Evolutionary conservation across 2,329 filamentous ascomycete species (phyloP), one percentile per base, ranked within the genome.

Genomic region (Zarea fungicola): DNA sequence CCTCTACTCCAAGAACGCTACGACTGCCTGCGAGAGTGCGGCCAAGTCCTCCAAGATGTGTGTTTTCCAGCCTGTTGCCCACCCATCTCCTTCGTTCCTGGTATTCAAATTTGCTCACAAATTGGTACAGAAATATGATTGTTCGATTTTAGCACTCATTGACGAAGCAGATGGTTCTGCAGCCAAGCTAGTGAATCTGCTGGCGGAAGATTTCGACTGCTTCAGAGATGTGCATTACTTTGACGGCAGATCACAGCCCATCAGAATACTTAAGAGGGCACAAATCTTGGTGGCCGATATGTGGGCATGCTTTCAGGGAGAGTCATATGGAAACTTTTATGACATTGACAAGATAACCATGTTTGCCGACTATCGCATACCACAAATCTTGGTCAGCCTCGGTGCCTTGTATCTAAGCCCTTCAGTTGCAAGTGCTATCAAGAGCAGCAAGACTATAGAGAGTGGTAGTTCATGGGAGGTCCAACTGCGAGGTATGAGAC

Each of bases 321-420:
- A 85, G 56, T 76, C 79, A 22, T 91, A 84, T 60, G 95, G 93
- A 26, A 73, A 78, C 23, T 99, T 99, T 66, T 64, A 81, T 50
- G 93, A 99, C 63, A 96, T 99, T 58, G 86, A 93, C 69, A 89
- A 90, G 64, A 86, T 99, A 60, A 99, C 93, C 52, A 97, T 97
- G 85, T 99, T 99, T 72, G 91, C 93, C 62, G 93, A 99, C 71
- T 99, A 99, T 64, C 86, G 93, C 36, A 85, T 99, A 47, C 95
- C 95, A 13, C 93, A 99, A 69, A 93, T 96, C 58, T 78, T 99
- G 28, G 83, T 91, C 59, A 82, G 83, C 9, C 74, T 97, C 37
- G 87, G 88, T 16, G 92, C 90, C 50, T 70, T 99, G 42, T 82
- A 80, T 59, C 96, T 93, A 68, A 91, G 87, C 55, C 93, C 93